Evolutionary conservation across 495 filamentous ascomycete species (phyloP), one percentile per base, ranked within the genome.

Genomic region (Aspergillus steynii): DNA sequence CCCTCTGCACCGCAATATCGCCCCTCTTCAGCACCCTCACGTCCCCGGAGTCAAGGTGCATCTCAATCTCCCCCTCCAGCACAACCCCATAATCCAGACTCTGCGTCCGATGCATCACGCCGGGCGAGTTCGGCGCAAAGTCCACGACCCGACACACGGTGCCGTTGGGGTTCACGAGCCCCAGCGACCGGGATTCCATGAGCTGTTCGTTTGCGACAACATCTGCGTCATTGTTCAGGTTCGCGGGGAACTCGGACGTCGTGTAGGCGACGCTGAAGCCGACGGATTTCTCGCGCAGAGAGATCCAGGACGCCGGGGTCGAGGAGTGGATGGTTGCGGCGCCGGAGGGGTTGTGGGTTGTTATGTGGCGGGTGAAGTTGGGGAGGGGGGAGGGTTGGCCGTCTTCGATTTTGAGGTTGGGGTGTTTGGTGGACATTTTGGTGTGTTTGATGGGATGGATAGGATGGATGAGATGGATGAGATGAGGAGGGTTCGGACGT

Each of bases 71-170:
- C 0, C 91, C 91, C 67, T 93, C 89, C n/a, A 95, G 59, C 29
- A 95, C 83, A 58, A 92, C 80, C 3, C 89, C 90, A 55, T 90
- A 93, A 62, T 94, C 91, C 4, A 95, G 71, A 15, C 82, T 86
- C 66, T 86, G 80, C 3, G 91, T 92, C 0, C 89, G 80, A 61
- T 93, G 91, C 83, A 93, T 73, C 1, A 77, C 42, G 82, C 47
- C 87, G 78, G 68, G 86, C 83, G 66, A 81, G 80, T 59, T 27
- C 1, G 56, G 92, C 71, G 55, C 88, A 77, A 80, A 92, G 86
- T 72, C 90, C 66, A 65, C 90, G 79, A 61, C 89, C 56, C 75
- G 79, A 55, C 75, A 79, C 0, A 76, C 65, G 2, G 78, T 77
- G 48, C 85, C 86, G 20, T 74, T 75, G 25, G 80, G 86, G 50